Conservation (phyloP, 1,139 yeast species). For the Magnusiomyces ingens region DNA sequence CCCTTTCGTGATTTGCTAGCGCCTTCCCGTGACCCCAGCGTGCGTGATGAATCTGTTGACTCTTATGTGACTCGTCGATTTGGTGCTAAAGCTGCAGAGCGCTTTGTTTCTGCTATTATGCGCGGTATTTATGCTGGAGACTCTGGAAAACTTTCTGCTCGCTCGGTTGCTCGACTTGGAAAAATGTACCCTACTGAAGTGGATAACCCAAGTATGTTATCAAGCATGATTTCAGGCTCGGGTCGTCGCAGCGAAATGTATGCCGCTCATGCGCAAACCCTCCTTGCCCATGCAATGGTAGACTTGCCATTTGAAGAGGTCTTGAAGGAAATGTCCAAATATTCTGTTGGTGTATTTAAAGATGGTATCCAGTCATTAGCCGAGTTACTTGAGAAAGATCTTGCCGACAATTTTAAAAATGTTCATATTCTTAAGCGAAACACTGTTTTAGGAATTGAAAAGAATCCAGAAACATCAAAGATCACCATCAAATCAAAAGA, state of each 20-base stretch:
- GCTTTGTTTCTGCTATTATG: slow-evolving; percentile 70
- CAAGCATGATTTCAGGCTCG: slow-evolving; percentile 33
- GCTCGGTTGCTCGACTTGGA: slow-evolving; percentile 39
- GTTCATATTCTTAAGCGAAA: slow-evolving; percentile 35
- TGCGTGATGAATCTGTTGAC: slow-evolving; percentile 64
- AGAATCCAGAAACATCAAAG: background rate
- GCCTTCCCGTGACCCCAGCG: slow-evolving; percentile 21
- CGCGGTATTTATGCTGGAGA: slow-evolving; percentile 95
- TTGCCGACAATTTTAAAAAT: slow-evolving; percentile 42
- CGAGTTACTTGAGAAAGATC: slow-evolving; percentile 29
- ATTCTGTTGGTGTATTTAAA: slow-evolving; percentile 27
- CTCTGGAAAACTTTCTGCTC: slow-evolving; percentile 55
- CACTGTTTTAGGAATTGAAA: slow-evolving; percentile 5
- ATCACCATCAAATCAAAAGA: slow-evolving; percentile 7
- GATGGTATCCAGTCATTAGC: slow-evolving; percentile 31
- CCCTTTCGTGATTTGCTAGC: slow-evolving; percentile 31
- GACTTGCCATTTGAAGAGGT: slow-evolving; percentile 19
- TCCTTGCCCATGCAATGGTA: slow-evolving; percentile 24
- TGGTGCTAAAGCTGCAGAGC: slow-evolving; percentile 52
- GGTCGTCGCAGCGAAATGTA: slow-evolving; percentile 26
- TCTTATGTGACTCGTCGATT: slow-evolving; percentile 64
- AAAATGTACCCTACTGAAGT: slow-evolving; percentile 49
- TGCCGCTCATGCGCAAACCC: slow-evolving; percentile 23
- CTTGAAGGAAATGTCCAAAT: slow-evolving; percentile 17
- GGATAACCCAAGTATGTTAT: slow-evolving; percentile 50